Conservation (phyloP, 2,329 filamentous ascomycete species). For the Penicillium verrucosum region DNA sequence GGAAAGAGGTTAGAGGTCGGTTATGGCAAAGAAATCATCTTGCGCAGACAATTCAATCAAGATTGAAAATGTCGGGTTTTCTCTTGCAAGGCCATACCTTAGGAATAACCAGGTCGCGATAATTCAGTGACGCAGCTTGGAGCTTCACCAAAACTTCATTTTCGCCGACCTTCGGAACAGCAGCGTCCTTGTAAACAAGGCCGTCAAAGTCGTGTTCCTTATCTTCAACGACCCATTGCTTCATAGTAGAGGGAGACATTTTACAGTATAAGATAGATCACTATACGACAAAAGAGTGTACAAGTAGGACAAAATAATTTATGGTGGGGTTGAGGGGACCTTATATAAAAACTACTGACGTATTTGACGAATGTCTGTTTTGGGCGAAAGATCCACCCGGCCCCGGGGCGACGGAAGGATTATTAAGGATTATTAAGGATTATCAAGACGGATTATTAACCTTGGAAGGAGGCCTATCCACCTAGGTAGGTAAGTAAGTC, state of each 20-base stretch:
- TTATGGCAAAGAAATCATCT: background rate
- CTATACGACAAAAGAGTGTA: background rate
- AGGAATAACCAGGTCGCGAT: constrained; percentile 49
- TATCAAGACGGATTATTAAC: too few species aligned
- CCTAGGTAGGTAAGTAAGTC: too few species aligned
- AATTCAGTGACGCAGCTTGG: constrained; percentile 50
- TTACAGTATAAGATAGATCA: constrained; percentile 10
- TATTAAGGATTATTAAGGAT: constrained; percentile 7
- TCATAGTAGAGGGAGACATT: constrained; percentile 47
- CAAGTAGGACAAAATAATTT: background rate
- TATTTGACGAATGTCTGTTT: constrained; percentile 4
- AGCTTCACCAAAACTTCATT: constrained; percentile 69
- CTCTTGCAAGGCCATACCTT: constrained; percentile 32
- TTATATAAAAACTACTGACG: background rate
- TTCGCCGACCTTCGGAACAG: constrained; percentile 62
- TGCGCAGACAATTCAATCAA: too few species aligned
- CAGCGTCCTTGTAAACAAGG: constrained; percentile 52
- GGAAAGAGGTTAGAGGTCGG: background rate
- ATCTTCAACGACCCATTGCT: constrained; percentile 55
- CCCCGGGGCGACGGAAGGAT: constrained; percentile 9
- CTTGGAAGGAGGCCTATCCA: too few species aligned
- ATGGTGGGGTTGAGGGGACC: background rate
- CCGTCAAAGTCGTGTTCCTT: constrained; percentile 56
- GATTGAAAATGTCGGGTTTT: background rate
- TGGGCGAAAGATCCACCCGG: constrained; percentile 1